Conservation (phyloP, 495 filamentous ascomycete species). For the Paragyromitra xinjiangensis region DNA sequence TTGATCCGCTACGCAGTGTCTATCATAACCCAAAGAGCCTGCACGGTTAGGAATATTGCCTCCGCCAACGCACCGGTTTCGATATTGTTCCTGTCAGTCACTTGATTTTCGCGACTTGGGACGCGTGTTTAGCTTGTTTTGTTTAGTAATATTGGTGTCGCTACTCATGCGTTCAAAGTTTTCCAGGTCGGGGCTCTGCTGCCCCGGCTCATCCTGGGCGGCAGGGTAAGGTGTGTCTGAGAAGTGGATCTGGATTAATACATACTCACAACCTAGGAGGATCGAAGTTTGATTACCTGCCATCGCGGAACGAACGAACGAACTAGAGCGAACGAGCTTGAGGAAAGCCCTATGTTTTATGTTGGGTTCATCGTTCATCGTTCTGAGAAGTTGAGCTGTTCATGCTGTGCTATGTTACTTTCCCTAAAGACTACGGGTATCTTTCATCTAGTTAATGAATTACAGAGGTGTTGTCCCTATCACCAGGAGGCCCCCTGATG, state of each 20-base stretch:
- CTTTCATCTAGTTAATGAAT: neutral
- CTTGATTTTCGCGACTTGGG: constrained; percentile 11
- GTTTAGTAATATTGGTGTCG: neutral
- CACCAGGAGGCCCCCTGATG: too few relatives aligned
- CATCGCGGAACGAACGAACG: neutral
- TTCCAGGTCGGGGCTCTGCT: constrained; percentile 5
- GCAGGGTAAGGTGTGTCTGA: neutral
- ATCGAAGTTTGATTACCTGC: constrained; percentile 34
- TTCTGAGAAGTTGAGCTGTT: neutral
- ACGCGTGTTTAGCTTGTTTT: constrained; percentile 33
- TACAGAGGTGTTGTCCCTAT: neutral
- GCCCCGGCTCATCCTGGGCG: constrained; percentile 11
- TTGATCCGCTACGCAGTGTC: constrained; percentile 22
- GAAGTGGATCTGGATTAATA: constrained; percentile 3
- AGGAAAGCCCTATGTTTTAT: constrained; percentile 23
- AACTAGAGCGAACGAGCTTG: neutral
- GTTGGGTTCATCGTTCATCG: constrained; percentile 7
- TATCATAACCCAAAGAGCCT: constrained; percentile 2
- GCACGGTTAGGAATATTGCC: constrained; percentile 5
- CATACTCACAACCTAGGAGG: neutral
- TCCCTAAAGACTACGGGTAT: neutral
- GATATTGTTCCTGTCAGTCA: constrained; percentile 6
- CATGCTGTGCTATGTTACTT: constrained; percentile 17
- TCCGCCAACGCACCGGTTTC: constrained; percentile 29
- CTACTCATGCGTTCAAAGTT: neutral